A percentile compares a stretch with the other conserved stretches of the same genome.
phyloP scores from a whole-genome alignment of 208 protist genomes.

The Phytomonas sp. region DNA sequence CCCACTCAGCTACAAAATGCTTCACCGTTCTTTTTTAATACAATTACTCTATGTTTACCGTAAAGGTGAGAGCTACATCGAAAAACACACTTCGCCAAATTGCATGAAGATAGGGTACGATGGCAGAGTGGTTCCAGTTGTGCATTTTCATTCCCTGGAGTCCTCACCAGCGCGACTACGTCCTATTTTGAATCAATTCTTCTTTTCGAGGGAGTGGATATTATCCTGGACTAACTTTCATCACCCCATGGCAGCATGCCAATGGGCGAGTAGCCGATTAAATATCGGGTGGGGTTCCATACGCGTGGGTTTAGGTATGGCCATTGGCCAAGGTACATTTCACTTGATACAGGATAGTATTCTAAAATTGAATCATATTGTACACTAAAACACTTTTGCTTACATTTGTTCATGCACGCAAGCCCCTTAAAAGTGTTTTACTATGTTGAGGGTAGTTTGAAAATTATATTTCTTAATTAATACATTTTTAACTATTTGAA shows the following conservation, averaged over 20 bases:
- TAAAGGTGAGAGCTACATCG: constrained; percentile 60
- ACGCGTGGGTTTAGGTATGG: constrained; percentile 84
- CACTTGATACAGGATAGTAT: constrained; percentile 49
- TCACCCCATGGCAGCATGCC: constrained; percentile 61
- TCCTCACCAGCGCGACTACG: neutral
- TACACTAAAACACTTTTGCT: neutral
- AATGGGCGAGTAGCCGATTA: constrained; percentile 74
- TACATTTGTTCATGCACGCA: neutral
- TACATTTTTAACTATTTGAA: neutral
- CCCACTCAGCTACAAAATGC: constrained; percentile 46
- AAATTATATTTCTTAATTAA: neutral
- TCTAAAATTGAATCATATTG: neutral
- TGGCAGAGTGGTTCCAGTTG: neutral
- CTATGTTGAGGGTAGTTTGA: neutral
- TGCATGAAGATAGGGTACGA: constrained; percentile 23
- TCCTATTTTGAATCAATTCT: neutral
- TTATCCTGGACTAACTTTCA: constrained; percentile 20
- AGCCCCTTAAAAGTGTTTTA: neutral
- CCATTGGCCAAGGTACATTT: constrained; percentile 77
- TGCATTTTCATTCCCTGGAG: neutral
- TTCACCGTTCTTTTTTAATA: constrained; percentile 68
- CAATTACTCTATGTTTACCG: constrained; percentile 65
- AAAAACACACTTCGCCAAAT: constrained; percentile 22
- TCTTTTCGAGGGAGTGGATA: constrained; percentile 4
- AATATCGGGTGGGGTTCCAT: constrained; percentile 89